Evolutionary conservation across 352 stramenopile species (phyloP), one percentile per base, ranked within the genome.

Genomic region (Paralagenidium karlingii): DNA sequence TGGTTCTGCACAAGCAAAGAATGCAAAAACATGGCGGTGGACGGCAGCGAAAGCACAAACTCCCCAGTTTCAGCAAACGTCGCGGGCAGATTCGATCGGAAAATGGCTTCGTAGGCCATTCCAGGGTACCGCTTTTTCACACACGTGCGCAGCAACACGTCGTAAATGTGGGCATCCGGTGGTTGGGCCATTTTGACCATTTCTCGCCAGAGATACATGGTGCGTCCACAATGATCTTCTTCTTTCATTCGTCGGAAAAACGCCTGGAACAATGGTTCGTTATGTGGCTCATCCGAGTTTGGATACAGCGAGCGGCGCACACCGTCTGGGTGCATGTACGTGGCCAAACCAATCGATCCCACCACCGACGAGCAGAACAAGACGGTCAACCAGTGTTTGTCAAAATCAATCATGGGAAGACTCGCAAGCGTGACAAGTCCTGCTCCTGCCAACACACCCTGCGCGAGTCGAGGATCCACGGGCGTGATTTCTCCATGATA

Each of bases 191-290:
- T 68, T 45, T 83, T 82, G 31, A 74, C 58, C 67, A 91, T 86
- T 44, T 91, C 78, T 22, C 69, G 67, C 78, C 78, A 91, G 22
- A 91, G 56, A 55, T 86, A 88, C 60, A 91, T 86, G 22, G 68
- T 73, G 30, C 78, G 62, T 0, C 78, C 74, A 47, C 68, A 83
- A 45, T 91, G 78, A 39, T 87, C 78, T 47, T 91, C 78, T 34
- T 91, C 78, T n/a, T 66, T 61, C 31, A 91, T 62, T 8, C 78
- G 74, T 0, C 74, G 69, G 45, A 88, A 87, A 47, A 91, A 86
- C 10, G 78, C 78, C 18, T 83, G 68, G 24, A 87, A 82, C 22
- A 91, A 42, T 5, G 58, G 61, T 34, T 83, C 71, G 24, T 67
- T 55, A 20, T 60, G 59, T 11, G 71, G 69, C 34, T 91, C 75